phyloP scores from a whole-genome alignment of 129 eudicot genomes.

The Helichrysum umbraculigerum region DNA sequence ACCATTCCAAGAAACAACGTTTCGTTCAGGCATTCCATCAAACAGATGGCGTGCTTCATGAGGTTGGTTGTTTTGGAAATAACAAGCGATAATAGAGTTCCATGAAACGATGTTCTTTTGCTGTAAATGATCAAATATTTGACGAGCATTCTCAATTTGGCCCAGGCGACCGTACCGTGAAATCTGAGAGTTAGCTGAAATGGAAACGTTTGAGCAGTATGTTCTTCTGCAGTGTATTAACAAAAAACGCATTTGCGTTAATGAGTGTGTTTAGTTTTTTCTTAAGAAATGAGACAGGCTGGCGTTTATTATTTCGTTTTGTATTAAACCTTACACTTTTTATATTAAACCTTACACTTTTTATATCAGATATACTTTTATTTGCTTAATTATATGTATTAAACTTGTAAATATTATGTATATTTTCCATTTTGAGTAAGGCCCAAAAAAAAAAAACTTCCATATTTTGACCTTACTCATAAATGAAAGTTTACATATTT shows the following conservation, averaged over 20 bases:
- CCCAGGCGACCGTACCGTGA: slow-evolving; percentile 60
- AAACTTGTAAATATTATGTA: too few relatives aligned
- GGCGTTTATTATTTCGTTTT: too few relatives aligned
- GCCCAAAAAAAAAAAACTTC: too few relatives aligned
- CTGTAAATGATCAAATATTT: slow-evolving; percentile 51
- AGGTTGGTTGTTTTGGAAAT: slow-evolving; percentile 60
- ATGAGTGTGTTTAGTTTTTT: neutral
- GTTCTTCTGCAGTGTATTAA: slow-evolving; percentile 29
- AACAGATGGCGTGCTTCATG: slow-evolving; percentile 59
- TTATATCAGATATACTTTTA: too few relatives aligned
- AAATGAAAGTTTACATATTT: too few relatives aligned
- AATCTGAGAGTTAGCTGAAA: slow-evolving; percentile 47
- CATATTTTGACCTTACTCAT: too few relatives aligned
- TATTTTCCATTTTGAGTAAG: too few relatives aligned
- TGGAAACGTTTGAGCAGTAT: slow-evolving; percentile 34
- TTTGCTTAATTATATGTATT: too few relatives aligned
- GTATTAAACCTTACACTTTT: too few relatives aligned
- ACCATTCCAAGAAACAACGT: slow-evolving; percentile 71
- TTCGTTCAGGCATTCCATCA: slow-evolving; percentile 68
- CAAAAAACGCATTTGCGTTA: slow-evolving; percentile 30
- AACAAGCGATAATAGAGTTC: slow-evolving; percentile 74
- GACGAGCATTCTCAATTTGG: slow-evolving; percentile 51
- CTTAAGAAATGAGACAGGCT: too few relatives aligned
- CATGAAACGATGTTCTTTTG: slow-evolving; percentile 55
- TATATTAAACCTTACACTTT: too few relatives aligned